Evolutionary conservation across 257 asterid genomes (phyloP), one percentile per base, ranked within the genome.

Genomic region (Solanum pennellii): DNA sequence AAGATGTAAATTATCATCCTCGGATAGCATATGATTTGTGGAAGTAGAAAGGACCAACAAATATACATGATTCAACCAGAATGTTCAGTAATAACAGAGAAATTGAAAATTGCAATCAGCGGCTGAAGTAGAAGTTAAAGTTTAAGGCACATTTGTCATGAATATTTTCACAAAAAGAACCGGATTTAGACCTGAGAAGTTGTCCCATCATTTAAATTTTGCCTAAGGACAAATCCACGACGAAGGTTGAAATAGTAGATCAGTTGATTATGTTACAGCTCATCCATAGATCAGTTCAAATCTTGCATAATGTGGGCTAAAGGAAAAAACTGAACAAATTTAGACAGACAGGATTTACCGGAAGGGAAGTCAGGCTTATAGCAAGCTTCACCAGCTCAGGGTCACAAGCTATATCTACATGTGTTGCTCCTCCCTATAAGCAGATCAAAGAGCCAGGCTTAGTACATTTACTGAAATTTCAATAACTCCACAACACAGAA

Each of bases 391-490:
- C 98, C 90, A 96, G 91, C 31, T 96, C 98, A 1, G 94, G 91
- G 86, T 96, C 97, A 88, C 99, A 93, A 35, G 99, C 99, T 84
- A 96, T 94, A 89, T 96, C 99, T 47, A 96, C 95, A 88, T 92
- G 98, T 87, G 99, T 96, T 85, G 99, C 99, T 37, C 99, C 99
- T 39, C 99, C 98, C 99, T 96, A 90, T 35, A 44, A 14, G 29
- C 74, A 85, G 44, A 29, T 49, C 29, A 49, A 80, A 80, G 20
- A 49, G 69, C 49, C 29, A 27, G 12, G 3, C 65, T 15, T 27
- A 23, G 21, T n/a, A 79, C 2, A 79, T 79, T 4, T 5, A 45
- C 27, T 79, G 84, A 27, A 79, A 45, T 13, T 25, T 77, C 23
- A 5, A 12, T 7, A 77, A 77, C 39, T 42, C 21, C 33, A 41